Base-by-base conservation (phyloP, 192 early-diverging fungal genomes). In the Coemansia sp. region DNA sequence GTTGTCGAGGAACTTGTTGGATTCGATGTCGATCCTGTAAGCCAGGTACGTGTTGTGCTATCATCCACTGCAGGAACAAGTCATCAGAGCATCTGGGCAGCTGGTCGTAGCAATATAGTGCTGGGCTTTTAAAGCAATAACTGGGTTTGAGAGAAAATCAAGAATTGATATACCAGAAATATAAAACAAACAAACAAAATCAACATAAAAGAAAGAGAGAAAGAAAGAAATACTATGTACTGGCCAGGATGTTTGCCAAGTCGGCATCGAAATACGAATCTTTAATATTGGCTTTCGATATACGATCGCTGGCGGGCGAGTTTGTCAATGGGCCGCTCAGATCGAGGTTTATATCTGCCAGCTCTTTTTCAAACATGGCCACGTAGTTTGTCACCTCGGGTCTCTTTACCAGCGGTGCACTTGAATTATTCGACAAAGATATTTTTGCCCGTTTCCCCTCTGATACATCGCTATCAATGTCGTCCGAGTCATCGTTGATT, bases 21-120 rank as follows among this genome's bases (percentile, higher is more conserved):
- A 28, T 80, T 75, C 64, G 78, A 80, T 42, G 69, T 80, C 18
- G 69, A 80, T 38, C 78, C 78, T 1, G 69, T 80, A 25, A 72
- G 60, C 60, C 78, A 74, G 60, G 62, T 80, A 69, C 57, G 73
- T 17, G 63, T 59, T 0, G 51, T 50, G 0, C 69, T 66, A 0
- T 63, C 69, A 5, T 17, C 54, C 0, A 25, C 29, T 12, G 17
- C 55, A 8, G 60, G 32, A n/a, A 42, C 69, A 29, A 56, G 48
- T 8, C 72, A 73, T 25, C 73, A 75, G 52, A 68, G 61, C 49
- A 48, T 80, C 34, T 80, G 78, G 78, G 78, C 78, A 3, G 33
- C 72, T 4, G 78, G 69, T 6, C 72, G 67, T 34, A 60, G 56
- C 45, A 72, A 60, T 55, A 67, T 63, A 0, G 69, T 69, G 7